A percentile compares a stretch with the other conserved stretches of the same genome.
Evolutionary conservation across 176 grass and related monocot genomes (phyloP).

Genomic region (Juncus effusus): DNA sequence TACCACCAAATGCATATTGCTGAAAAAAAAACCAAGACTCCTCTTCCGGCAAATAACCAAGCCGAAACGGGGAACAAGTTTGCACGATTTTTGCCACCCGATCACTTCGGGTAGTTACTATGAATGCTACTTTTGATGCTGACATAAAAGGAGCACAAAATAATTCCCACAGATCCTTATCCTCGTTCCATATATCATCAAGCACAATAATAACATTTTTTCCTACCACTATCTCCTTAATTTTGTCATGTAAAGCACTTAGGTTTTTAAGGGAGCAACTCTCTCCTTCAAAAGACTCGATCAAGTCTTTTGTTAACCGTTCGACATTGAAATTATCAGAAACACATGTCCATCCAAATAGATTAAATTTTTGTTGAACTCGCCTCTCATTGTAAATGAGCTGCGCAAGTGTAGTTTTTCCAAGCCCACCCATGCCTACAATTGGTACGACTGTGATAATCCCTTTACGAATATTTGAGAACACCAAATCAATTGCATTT

Average conservation of each 20-base stretch:
- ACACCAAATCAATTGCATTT: conserved; percentile 20
- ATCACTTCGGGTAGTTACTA: conserved; percentile 11
- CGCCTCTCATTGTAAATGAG: conserved; percentile 25
- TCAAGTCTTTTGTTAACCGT: conserved; percentile 2
- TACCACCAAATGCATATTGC: conserved; percentile 16
- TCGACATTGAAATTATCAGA: conserved; percentile 18
- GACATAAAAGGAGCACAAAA: neutral
- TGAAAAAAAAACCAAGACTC: neutral
- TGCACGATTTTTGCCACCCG: neutral
- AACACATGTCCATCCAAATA: conserved; percentile 16
- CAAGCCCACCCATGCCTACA: conserved; percentile 27
- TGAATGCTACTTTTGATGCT: neutral
- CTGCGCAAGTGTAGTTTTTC: conserved; percentile 38
- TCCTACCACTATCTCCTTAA: neutral
- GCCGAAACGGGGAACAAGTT: neutral
- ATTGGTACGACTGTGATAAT: conserved; percentile 26
- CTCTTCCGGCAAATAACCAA: neutral
- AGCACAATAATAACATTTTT: conserved; percentile 19
- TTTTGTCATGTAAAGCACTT: neutral
- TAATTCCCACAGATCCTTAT: neutral
- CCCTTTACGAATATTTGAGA: neutral
- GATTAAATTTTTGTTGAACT: conserved; percentile 20
- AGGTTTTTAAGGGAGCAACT: neutral
- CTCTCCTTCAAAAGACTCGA: conserved; percentile 15
- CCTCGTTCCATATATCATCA: conserved; percentile 28